A percentile compares a stretch with the other conserved stretches of the same genome.
Evolutionary conservation across 2,329 filamentous ascomycete genomes (phyloP).

Genomic region (Botryotinia calthae): DNA sequence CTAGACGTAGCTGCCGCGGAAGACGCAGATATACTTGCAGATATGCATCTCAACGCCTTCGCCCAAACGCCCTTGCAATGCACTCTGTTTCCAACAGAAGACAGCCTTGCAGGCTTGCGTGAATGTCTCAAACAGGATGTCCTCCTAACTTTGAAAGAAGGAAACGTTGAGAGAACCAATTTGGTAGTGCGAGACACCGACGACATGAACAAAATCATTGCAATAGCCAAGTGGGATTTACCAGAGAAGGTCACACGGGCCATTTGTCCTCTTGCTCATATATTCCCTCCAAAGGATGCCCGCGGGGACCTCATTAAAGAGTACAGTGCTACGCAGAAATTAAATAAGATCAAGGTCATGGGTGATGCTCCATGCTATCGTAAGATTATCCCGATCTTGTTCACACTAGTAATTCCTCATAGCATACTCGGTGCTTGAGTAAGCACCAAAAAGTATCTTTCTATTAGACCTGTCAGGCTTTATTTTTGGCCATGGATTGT

Average conservation of each 20-base stretch:
- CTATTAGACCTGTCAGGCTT: not conserved
- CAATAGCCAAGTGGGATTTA: constrained; percentile 34
- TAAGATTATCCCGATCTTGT: constrained; percentile 25
- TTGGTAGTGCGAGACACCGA: constrained; percentile 30
- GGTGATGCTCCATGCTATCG: constrained; percentile 31
- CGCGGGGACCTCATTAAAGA: constrained; percentile 25
- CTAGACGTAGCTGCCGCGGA: constrained; percentile 25
- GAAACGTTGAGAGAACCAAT: constrained; percentile 25
- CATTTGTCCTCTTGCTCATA: constrained; percentile 10
- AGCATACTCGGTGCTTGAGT: not conserved
- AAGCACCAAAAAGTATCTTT: not conserved
- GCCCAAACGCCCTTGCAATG: constrained; percentile 31
- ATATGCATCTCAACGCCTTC: constrained; percentile 37
- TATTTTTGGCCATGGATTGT: not conserved
- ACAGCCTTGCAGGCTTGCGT: constrained; percentile 25
- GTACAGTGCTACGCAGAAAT: constrained; percentile 29
- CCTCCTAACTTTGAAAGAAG: constrained; percentile 22
- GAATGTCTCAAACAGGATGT: constrained; percentile 28
- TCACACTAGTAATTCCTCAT: not conserved
- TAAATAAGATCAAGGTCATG: constrained; percentile 28
- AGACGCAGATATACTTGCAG: constrained; percentile 32
- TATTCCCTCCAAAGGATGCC: constrained; percentile 25
- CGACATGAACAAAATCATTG: constrained; percentile 27
- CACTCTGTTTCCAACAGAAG: constrained; percentile 33
- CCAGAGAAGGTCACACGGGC: not conserved